A percentile compares a stretch with the other conserved stretches of the same genome.
These are phyloP conservation scores for Arthrobotrys entomopaga DNA, from an alignment of 2,329 filamentous ascomycete species.

Conservation along the genomic window DNA sequence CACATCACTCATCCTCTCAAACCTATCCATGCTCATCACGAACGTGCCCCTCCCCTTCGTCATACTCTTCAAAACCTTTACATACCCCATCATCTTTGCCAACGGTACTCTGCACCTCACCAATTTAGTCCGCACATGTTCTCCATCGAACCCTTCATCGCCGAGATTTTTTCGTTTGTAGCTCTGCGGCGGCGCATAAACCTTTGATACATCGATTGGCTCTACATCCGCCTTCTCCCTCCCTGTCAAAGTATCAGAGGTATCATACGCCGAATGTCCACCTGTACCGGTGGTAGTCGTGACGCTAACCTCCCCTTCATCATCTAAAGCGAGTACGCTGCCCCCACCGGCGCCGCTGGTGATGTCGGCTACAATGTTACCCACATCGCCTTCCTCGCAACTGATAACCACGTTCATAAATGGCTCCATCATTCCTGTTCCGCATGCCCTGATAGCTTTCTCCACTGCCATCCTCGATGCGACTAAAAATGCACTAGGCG, in stretches of 20 bases:
- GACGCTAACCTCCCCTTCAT: constrained; percentile 59
- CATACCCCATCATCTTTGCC: constrained; percentile 95
- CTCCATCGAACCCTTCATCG: constrained; percentile 65
- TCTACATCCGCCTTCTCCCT: constrained; percentile 27
- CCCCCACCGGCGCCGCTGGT: constrained; percentile 75
- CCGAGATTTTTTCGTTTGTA: constrained; percentile 65
- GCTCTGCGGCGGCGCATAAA: constrained; percentile 74
- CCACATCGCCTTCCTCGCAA: constrained; percentile 83
- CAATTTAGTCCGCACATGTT: constrained; percentile 66
- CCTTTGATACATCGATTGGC: constrained; percentile 74
- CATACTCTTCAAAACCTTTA: constrained; percentile 86
- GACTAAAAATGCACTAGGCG: constrained; percentile 74
- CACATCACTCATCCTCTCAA: constrained; percentile 73
- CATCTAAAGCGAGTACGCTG: constrained; percentile 75
- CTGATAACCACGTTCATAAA: constrained; percentile 90
- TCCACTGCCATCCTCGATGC: constrained; percentile 76
- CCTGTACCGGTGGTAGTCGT: constrained; percentile 10
- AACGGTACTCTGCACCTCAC: constrained; percentile 89
- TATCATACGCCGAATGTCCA: constrained; percentile 26
- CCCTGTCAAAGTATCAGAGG: constrained; percentile 36
- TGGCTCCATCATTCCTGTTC: constrained; percentile 82
- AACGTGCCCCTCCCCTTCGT: constrained; percentile 85
- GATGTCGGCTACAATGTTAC: constrained; percentile 83
- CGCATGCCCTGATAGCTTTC: constrained; percentile 70
- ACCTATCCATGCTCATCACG: constrained; percentile 77